Base-by-base conservation (phyloP, 805 yeast species). In the Yamadazyma scolyti region DNA sequence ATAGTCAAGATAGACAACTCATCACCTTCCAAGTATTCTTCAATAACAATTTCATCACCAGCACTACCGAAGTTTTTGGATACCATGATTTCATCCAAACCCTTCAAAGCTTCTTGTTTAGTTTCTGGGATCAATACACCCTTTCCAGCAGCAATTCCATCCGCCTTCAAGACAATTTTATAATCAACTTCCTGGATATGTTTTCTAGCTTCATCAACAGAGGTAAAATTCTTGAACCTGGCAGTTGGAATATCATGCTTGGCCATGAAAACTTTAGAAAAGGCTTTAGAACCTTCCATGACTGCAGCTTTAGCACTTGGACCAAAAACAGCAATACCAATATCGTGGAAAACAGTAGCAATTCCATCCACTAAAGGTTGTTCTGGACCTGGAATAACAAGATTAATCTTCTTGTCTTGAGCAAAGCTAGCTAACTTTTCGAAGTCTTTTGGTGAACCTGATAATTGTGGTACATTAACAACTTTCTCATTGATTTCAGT, bases 351-450 rank as follows among this genome's bases (percentile, higher is more conserved):
- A 32, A 66, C 65, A 11, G 79, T 58, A 16, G 89, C 58, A 39
- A 93, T 78, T 30, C 99, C 99, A 50, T 93, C 97, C 19, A 94
- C 97, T 40, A 94, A 70, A 21, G 98, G 97, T 63, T 88, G 96
- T 62, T 93, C 99, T n/a, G 99, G 99, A 20, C 99, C 99, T 21
- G 98, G 97, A 25, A 93, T 70, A 4, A 87, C 97, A 34, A 93
- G 67, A 30, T 68, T 73, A 32, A 93, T 72, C 4, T 73, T 47
- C 33, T 89, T 65, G 17, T 74, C 74, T 10, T 68, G 54, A 5
- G 97, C 96, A 58, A 89, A 89, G 36, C 77, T 64, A 34, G 78
- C 85, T 39, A 93, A 71, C 19, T 65, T 61, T 1, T 70, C 71
- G 48, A 93, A 93, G 44, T 88, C 82, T n/a, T 60, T 62, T 38